These are phyloP conservation scores for Vinca major DNA, from an alignment of 305 asterid species.

Conservation along the genomic window DNA sequence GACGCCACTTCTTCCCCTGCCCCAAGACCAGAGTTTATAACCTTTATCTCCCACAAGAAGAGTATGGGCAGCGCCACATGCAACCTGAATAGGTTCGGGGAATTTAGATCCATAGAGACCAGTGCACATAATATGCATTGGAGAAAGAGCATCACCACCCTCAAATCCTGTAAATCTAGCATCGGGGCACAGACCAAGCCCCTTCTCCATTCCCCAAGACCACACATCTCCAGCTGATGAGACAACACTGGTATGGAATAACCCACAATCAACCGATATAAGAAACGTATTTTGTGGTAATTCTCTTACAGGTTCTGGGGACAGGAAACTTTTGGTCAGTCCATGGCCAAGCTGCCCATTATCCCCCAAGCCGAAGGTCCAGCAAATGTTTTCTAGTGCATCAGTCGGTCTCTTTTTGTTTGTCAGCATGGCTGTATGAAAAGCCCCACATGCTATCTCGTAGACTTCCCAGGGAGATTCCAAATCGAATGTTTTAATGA, in stretches of 20 bases:
- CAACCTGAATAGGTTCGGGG: conserved; percentile 51
- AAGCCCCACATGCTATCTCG: conserved; percentile 77
- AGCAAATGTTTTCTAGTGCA: conserved; percentile 53
- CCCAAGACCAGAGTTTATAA: conserved; percentile 82
- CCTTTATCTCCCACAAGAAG: conserved; percentile 63
- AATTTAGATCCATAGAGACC: conserved; percentile 35
- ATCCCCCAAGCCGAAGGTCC: conserved; percentile 86
- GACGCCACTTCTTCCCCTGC: conserved; percentile 79
- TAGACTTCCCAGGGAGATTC: conserved; percentile 60
- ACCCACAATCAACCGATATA: conserved; percentile 68
- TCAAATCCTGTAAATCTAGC: conserved; percentile 55
- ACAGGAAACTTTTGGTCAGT: conserved; percentile 37
- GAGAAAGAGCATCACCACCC: conserved; percentile 73
- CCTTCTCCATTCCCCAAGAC: conserved; percentile 99
- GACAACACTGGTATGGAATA: conserved; percentile 70
- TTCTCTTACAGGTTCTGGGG: conserved; percentile 50
- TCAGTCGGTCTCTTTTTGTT: conserved; percentile 43
- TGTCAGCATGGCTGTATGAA: conserved; percentile 67
- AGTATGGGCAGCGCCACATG: conserved; percentile 94
- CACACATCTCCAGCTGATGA: conserved; percentile 78
- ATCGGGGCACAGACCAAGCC: conserved; percentile 81
- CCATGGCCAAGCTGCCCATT: conserved; percentile 93
- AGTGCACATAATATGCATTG: conserved; percentile 34
- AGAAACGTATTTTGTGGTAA: conserved; percentile 45
- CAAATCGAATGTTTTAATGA: conserved; percentile 37